Conservation (phyloP, 2,329 filamentous ascomycete genomes). For the Magnaporthales sp. region DNA sequence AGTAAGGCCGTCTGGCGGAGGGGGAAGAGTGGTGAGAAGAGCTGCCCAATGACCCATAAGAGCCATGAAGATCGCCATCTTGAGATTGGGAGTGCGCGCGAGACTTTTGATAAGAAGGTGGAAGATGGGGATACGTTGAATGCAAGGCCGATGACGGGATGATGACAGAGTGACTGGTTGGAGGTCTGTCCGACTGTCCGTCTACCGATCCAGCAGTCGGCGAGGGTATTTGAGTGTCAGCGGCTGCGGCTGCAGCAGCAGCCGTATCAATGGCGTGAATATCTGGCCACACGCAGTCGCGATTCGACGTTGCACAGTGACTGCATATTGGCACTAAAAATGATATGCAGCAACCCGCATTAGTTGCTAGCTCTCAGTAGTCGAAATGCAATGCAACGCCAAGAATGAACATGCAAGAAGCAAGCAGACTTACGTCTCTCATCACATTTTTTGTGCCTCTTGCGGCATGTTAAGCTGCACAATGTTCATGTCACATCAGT, state of each 20-base stretch:
- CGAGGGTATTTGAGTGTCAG: not conserved
- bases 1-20: not conserved
- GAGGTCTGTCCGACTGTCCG: not conserved
- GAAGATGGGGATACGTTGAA: conserved; percentile 5
- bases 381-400: not conserved
- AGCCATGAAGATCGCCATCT: not conserved
- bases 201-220: not conserved
- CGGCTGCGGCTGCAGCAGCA: not conserved
- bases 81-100: not conserved
- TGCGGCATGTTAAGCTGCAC: conserved; percentile 25
- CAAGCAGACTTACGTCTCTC: conserved; percentile 17
- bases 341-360: not conserved
- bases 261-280: not conserved
- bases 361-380: not conserved
- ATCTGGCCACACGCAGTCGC: conserved; percentile 13
- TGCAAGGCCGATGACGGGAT: not conserved
- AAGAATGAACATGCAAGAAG: not conserved
- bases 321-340: conserved; percentile 5
- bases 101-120: conserved; percentile 2
- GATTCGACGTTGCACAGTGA: conserved; percentile 1
- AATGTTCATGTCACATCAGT: not conserved
- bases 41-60: not conserved
- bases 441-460: conserved; percentile 41
- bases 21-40: conserved; percentile 1
- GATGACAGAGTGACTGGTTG: not conserved